A percentile compares a stretch with the other conserved stretches of the same genome.
phyloP scores from a whole-genome alignment of 2,329 filamentous ascomycete genomes.

The Diaporthe eres region DNA sequence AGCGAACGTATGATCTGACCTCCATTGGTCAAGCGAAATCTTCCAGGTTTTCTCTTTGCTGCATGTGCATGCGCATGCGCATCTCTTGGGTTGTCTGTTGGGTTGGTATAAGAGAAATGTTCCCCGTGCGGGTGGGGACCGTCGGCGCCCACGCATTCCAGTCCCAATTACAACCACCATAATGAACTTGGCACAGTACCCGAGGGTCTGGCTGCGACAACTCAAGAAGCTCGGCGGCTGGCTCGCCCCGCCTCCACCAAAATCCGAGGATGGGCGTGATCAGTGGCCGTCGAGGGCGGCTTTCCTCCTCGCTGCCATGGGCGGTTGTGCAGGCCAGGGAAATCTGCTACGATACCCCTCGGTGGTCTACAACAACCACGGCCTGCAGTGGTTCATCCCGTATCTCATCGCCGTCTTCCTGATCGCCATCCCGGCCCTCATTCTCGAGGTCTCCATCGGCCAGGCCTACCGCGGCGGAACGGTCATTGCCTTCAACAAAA shows the following conservation, averaged over 20 bases:
- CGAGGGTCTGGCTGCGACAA: conserved; percentile 1
- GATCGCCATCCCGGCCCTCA: conserved; percentile 68
- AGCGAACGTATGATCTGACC: conserved; percentile 28
- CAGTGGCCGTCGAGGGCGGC: conserved; percentile 69
- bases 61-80: conserved; percentile 4
- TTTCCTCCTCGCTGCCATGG: conserved; percentile 71
- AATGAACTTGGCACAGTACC: conserved; percentile 5
- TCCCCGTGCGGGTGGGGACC: conserved; percentile 5
- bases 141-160: conserved; percentile 13
- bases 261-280: conserved; percentile 60
- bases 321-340: conserved; percentile 70
- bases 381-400: conserved; percentile 72
- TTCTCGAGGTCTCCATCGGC: conserved; percentile 78
- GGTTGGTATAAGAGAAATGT: conserved; percentile 20
- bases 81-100: not conserved
- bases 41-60: conserved; percentile 5
- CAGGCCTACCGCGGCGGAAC: conserved; percentile 71
- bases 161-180: not conserved
- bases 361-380: conserved; percentile 72
- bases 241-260: conserved; percentile 54
- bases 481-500: conserved; percentile 68
- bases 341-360: conserved; percentile 71
- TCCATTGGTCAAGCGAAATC: conserved; percentile 9
- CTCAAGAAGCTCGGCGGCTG: conserved; percentile 51
- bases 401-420: conserved; percentile 69